Evolutionary conservation across 129 eudicot genomes (phyloP), one percentile per base, ranked within the genome.

Genomic region (Daucus carota): DNA sequence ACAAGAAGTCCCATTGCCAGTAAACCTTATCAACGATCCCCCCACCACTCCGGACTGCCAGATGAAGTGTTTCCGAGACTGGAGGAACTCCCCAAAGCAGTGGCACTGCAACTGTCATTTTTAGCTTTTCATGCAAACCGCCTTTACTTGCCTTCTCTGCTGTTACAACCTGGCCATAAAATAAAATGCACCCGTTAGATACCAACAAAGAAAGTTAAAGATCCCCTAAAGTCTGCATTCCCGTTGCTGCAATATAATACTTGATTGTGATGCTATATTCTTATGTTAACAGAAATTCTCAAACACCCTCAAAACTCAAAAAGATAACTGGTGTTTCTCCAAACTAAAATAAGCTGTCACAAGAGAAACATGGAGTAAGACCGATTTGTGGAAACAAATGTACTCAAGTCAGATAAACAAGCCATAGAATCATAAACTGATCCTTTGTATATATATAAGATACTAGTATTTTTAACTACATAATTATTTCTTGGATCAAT

Each of bases 31-130:
- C 97, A 24, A 95, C 97, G 44, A 95, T 95, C 48, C 99, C 99
- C 38, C 99, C 99, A 26, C 99, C 99, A 36, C 90, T 86, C 32
- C 89, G 81, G 79, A 95, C 99, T 26, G 99, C 99, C 67, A 91
- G 84, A 78, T 85, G 97, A 13, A 95, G 90, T 0, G 87, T 91
- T 78, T 95, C 99, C 12, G 99, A 95, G 44, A 93, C 99, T 14
- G 99, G 99, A 59, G 99, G 99, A 33, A 95, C 97, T 44, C 99
- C 99, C 97, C 97, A 95, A 31, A 95, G 97, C 69, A 89, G 71
- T 11, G 99, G 97, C 75, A 95, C 97, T 14, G 97, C 99, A 33
- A 95, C 99, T 0, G 97, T 95, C 99, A 95, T 95, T 12, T 82
- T 89, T 80, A 95, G 81, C 79, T 84, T 91, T 77, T 95, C 99